These are phyloP conservation scores for Ganoderma leucocontextum DNA, from an alignment of 1,284 basidiomycete genomes.

Conservation along the genomic window DNA sequence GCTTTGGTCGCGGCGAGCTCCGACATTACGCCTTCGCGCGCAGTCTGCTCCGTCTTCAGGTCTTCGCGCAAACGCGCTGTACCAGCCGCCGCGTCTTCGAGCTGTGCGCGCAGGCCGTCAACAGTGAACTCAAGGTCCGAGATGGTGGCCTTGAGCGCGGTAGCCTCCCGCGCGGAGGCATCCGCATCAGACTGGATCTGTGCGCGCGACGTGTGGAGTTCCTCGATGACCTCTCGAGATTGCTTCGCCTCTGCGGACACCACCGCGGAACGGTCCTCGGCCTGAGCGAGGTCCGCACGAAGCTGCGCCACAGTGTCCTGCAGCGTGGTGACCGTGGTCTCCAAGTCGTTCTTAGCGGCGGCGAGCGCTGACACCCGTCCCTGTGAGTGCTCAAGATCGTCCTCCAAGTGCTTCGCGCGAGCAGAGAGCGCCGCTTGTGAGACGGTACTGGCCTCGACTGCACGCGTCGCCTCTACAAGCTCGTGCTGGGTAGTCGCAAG, in stretches of 20 bases:
- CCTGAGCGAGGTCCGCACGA: slow-evolving; percentile 22
- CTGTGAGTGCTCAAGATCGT: slow-evolving; percentile 15
- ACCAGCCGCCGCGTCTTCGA: slow-evolving; percentile 30
- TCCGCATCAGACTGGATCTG: slow-evolving; percentile 23
- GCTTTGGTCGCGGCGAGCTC: slow-evolving; percentile 23
- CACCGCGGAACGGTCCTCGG: slow-evolving; percentile 18
- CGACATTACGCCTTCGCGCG: slow-evolving; percentile 25
- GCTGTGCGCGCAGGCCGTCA: slow-evolving; percentile 29
- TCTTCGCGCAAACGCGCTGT: slow-evolving; percentile 18
- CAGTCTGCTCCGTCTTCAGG: slow-evolving; percentile 28
- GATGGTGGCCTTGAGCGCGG: slow-evolving; percentile 24
- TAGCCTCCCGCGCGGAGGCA: slow-evolving; percentile 24
- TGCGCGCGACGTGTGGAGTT: slow-evolving; percentile 19
- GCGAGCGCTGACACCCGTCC: slow-evolving; percentile 13
- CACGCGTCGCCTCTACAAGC: slow-evolving; percentile 11
- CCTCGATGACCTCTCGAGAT: slow-evolving; percentile 21
- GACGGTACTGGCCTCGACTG: slow-evolving; percentile 6
- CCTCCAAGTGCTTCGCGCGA: slow-evolving; percentile 20
- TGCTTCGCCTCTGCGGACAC: slow-evolving; percentile 20
- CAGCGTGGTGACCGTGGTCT: slow-evolving; percentile 20
- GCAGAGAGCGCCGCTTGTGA: slow-evolving; percentile 16
- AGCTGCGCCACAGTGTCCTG: slow-evolving; percentile 22
- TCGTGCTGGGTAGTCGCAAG: slow-evolving; percentile 10
- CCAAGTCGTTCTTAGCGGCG: slow-evolving; percentile 18
- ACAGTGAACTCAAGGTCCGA: slow-evolving; percentile 31